These are phyloP conservation scores for Plasmopara halstedii DNA, from an alignment of 352 stramenopile genomes.

Conservation along the genomic window DNA sequence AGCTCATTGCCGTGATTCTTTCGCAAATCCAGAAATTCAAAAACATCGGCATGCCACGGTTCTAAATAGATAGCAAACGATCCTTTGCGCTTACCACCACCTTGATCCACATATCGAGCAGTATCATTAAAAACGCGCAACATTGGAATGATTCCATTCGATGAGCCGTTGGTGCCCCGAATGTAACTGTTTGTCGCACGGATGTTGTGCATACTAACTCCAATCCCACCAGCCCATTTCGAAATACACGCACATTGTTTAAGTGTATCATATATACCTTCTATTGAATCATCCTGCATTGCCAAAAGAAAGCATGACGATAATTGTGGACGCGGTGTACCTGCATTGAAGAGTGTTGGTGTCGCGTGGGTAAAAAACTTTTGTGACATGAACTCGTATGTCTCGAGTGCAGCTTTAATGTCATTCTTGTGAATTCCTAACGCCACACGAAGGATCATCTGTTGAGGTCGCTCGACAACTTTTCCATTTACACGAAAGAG, in stretches of 20 bases:
- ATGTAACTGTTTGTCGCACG: constrained; percentile 97
- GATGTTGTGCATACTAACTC: constrained; percentile 98
- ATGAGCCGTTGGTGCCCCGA: constrained; percentile 96
- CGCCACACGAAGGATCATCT: constrained; percentile 98
- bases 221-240: constrained; percentile 98
- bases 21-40: constrained; percentile 96
- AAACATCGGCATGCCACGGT: constrained; percentile 99
- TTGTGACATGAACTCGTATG: constrained; percentile 97
- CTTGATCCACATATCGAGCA: constrained; percentile 98
- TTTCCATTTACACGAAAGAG: constrained; percentile 93
- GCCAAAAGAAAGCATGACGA: constrained; percentile 97
- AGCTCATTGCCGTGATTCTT: constrained; percentile 99
- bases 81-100: constrained; percentile 96
- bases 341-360: constrained; percentile 99
- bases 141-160: constrained; percentile 99
- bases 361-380: constrained; percentile 98
- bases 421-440: constrained; percentile 97
- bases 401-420: constrained; percentile 92
- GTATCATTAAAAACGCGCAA: constrained; percentile 99
- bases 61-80: constrained; percentile 99
- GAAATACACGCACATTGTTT: constrained; percentile 99
- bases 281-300: constrained; percentile 99
- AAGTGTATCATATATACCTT: constrained; percentile 99
- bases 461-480: constrained; percentile 96
- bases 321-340: constrained; percentile 96